These are phyloP conservation scores for Cyberlindnera nakhonratchasimensis DNA, from an alignment of 805 yeast species.

Conservation along the genomic window DNA sequence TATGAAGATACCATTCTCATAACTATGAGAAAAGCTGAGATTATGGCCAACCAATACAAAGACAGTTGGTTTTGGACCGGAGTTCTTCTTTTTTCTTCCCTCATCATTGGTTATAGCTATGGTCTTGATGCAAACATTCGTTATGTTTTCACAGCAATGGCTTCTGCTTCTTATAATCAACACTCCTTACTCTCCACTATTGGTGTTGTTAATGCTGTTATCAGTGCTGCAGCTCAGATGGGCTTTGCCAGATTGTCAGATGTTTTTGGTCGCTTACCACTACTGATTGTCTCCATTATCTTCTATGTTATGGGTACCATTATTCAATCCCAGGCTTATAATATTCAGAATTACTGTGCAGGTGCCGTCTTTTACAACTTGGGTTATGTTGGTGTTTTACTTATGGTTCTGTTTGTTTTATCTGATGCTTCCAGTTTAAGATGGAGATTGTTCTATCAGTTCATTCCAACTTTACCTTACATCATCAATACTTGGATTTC, in stretches of 20 bases:
- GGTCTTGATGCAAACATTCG: slow-evolving; percentile 52
- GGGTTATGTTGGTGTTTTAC: slow-evolving; percentile 63
- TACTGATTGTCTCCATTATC: slow-evolving; percentile 45
- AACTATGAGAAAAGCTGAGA: slow-evolving; percentile 50
- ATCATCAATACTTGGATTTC: slow-evolving; percentile 80
- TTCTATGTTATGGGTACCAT: slow-evolving; percentile 63
- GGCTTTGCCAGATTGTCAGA: slow-evolving; percentile 62
- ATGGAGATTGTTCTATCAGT: slow-evolving; percentile 66
- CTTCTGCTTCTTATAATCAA: slow-evolving; percentile 48
- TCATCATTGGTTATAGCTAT: slow-evolving; percentile 51
- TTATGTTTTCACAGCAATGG: slow-evolving; percentile 48
- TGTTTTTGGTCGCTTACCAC: slow-evolving; percentile 58
- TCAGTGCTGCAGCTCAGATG: slow-evolving; percentile 66
- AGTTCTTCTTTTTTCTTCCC: slow-evolving; percentile 41
- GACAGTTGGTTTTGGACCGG: slow-evolving; percentile 31
- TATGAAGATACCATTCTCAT: too few species aligned
- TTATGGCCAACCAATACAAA: slow-evolving; percentile 43
- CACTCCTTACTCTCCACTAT: slow-evolving; percentile 60
- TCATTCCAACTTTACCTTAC: slow-evolving; percentile 67
- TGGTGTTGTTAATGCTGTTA: slow-evolving; percentile 53
- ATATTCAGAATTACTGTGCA: slow-evolving; percentile 56
- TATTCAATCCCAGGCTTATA: slow-evolving; percentile 56
- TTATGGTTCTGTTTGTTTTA: slow-evolving; percentile 52
- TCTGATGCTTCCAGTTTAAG: slow-evolving; percentile 67
- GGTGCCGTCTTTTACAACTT: slow-evolving; percentile 53